A percentile compares a stretch with the other conserved stretches of the same genome.
Evolutionary conservation across 345 rosid species (phyloP).

Genomic region (Excoecaria cochinchinensis): DNA sequence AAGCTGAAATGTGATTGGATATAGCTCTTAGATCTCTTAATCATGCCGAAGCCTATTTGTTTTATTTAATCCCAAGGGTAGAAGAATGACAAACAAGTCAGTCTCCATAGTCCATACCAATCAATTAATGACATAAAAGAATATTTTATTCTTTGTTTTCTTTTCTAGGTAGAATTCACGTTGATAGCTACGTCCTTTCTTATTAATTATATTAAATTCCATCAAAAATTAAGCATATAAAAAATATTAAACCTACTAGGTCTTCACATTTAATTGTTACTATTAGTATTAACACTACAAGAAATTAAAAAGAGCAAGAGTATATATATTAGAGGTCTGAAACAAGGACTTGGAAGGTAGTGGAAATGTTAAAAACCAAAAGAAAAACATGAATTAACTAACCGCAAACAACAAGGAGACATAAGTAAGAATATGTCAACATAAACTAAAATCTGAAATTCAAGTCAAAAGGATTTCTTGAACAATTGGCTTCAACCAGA

Average conservation of each 20-base stretch:
- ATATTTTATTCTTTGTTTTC: slow-evolving; percentile 29
- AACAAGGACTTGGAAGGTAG: too few species aligned
- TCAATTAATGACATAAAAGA: slow-evolving; percentile 7
- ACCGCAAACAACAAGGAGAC: slow-evolving; percentile 45
- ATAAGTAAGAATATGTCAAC: slow-evolving; percentile 32
- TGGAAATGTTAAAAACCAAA: background rate
- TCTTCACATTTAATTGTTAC: background rate
- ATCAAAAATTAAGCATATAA: background rate
- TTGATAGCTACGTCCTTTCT: slow-evolving; percentile 5
- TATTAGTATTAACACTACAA: background rate
- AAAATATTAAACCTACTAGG: too few species aligned
- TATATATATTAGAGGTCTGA: too few species aligned
- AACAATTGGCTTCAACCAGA: background rate
- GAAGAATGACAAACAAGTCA: slow-evolving; percentile 29
- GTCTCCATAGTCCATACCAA: slow-evolving; percentile 12
- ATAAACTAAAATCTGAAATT: slow-evolving; percentile 31
- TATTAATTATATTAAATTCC: background rate
- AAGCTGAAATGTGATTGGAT: background rate
- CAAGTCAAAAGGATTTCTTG: slow-evolving; percentile 28
- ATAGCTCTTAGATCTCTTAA: background rate
- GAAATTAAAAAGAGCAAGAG: background rate
- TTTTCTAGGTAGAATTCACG: slow-evolving; percentile 10
- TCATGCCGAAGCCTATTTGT: slow-evolving; percentile 33
- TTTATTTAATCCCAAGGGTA: slow-evolving; percentile 22
- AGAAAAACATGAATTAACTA: background rate